Conservation (phyloP, 192 early-diverging fungal species). For the Coemansia sp. region DNA sequence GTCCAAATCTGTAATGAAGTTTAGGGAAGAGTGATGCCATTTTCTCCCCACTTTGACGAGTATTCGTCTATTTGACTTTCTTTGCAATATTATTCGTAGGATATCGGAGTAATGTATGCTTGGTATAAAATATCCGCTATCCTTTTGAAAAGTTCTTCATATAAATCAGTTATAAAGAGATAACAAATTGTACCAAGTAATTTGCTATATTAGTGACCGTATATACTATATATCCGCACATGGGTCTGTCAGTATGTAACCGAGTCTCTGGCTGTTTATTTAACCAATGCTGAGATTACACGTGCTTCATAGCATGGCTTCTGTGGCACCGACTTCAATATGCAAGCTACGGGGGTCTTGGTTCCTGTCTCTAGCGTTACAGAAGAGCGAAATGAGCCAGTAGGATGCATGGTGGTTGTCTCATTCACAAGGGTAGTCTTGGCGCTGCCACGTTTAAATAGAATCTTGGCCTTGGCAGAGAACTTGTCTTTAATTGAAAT, state of each 20-base stretch:
- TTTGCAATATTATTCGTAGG: not conserved
- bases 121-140: not conserved
- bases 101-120: not conserved
- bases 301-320: conserved; percentile 29
- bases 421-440: not conserved
- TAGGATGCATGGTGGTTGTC: not conserved
- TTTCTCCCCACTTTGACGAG: no score
- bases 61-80: not conserved
- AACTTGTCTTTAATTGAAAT: conserved; percentile 4
- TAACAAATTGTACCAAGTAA: no score
- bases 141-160: not conserved
- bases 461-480: conserved; percentile 1
- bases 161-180: no score
- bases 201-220: no score
- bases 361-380: conserved; percentile 7
- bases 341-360: not conserved
- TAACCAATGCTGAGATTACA: conserved; percentile 16
- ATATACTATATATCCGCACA: not conserved
- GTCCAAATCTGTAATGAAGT: not conserved
- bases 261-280: conserved; percentile 2
- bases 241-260: not conserved
- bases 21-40: not conserved
- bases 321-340: not conserved
- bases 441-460: not conserved
- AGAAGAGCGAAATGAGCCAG: conserved; percentile 13